Conservation (phyloP, 1,284 basidiomycete species). For the Ganoderma meredithae region DNA sequence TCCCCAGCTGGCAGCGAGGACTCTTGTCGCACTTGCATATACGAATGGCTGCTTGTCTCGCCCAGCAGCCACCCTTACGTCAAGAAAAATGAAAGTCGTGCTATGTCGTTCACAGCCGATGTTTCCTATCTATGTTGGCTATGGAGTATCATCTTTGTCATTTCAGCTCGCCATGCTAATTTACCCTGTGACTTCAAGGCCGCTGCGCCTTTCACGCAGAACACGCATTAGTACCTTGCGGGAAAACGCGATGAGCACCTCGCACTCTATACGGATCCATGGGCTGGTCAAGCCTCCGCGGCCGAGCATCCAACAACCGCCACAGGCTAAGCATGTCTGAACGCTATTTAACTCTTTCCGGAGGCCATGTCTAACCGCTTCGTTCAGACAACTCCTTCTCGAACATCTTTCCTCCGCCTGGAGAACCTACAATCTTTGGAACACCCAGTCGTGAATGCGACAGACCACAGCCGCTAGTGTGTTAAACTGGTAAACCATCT, state of each 20-base stretch:
- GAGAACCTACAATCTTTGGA: neutral
- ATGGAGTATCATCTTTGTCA: too few relatives aligned
- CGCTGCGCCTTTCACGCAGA: conserved; percentile 43
- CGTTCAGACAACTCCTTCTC: neutral
- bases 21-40: too few relatives aligned
- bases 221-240: conserved; percentile 40
- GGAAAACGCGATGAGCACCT: conserved; percentile 24
- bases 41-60: too few relatives aligned
- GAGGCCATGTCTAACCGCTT: neutral
- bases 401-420: neutral
- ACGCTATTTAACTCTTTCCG: neutral
- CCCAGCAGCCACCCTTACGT: too few relatives aligned
- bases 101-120: too few relatives aligned
- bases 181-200: too few relatives aligned
- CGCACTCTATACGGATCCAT: neutral
- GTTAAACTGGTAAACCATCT: neutral
- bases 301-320: neutral
- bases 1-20: too few relatives aligned
- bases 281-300: neutral
- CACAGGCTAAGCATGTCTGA: neutral
- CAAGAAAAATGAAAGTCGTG: too few relatives aligned
- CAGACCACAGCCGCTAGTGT: neutral
- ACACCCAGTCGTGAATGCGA: neutral
- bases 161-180: too few relatives aligned
- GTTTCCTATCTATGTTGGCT: too few relatives aligned